These are phyloP conservation scores for Lipomyces yamadae DNA, from an alignment of 805 yeast species.

Conservation along the genomic window DNA sequence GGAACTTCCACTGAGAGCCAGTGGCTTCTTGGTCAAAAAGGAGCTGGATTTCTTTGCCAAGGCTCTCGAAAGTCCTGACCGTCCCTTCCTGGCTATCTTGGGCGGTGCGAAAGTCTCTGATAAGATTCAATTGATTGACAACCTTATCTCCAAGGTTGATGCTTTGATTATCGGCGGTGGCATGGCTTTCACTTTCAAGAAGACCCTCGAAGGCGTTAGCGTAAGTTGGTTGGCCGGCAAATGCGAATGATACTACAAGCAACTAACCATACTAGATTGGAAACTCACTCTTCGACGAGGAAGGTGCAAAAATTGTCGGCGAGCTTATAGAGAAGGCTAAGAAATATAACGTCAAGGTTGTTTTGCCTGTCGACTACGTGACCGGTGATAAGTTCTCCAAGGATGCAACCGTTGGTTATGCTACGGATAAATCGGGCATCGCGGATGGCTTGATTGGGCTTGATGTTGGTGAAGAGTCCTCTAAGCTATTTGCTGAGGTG, in stretches of 20 bases:
- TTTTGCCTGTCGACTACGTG: conserved; percentile 93
- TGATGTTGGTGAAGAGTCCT: conserved; percentile 91
- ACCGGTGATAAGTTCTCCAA: conserved; percentile 93
- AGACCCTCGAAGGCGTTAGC: conserved; percentile 79
- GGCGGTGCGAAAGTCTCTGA: conserved; percentile 99
- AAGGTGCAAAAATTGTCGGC: conserved; percentile 94
- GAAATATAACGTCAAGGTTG: conserved; percentile 90
- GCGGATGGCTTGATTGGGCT: conserved; percentile 96
- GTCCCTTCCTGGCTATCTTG: conserved; percentile 97
- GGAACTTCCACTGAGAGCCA: conserved; percentile 92
- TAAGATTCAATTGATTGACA: conserved; percentile 97
- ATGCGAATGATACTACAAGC: neutral
- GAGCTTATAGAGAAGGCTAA: conserved; percentile 93
- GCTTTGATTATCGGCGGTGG: conserved; percentile 97
- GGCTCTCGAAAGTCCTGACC: conserved; percentile 96
- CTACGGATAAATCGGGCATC: conserved; percentile 88
- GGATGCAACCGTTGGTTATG: conserved; percentile 84
- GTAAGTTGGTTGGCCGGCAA: conserved; percentile 4
- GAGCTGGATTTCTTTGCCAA: conserved; percentile 97
- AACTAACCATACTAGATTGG: conserved; percentile 59
- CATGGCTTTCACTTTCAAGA: conserved; percentile 99
- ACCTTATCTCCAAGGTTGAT: conserved; percentile 89
- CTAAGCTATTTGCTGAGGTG: conserved; percentile 76
- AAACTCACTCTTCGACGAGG: conserved; percentile 87
- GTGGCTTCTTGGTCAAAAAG: conserved; percentile 98